Evolutionary conservation across 306 rosid species (phyloP).

Genomic region (Carpinus viminea): DNA sequence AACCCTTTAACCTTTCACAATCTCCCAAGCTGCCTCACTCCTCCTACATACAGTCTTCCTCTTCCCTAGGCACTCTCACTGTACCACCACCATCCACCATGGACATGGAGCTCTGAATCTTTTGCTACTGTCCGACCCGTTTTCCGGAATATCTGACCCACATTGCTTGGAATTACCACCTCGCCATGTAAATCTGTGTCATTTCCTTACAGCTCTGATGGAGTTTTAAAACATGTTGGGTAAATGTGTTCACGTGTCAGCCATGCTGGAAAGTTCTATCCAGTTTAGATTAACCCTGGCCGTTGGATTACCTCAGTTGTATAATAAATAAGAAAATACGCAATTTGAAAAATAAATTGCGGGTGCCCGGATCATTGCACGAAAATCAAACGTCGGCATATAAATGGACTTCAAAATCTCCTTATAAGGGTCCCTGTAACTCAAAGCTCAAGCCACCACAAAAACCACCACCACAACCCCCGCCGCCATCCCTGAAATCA

Average conservation of each 20-base stretch:
- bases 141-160: slow-evolving; percentile 10
- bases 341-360: too few relatives aligned
- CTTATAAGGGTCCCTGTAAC: not conserved
- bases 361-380: slow-evolving; percentile 34
- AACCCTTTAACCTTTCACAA: slow-evolving; percentile 65
- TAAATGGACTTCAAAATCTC: slow-evolving; percentile 19
- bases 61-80: slow-evolving; percentile 49
- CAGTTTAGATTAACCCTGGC: slow-evolving; percentile 1
- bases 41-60: slow-evolving; percentile 36
- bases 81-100: slow-evolving; percentile 40
- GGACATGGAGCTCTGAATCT: slow-evolving; percentile 68
- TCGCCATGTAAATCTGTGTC: not conserved
- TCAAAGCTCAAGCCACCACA: not conserved
- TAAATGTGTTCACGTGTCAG: not conserved
- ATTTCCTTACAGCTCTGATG: not conserved
- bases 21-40: slow-evolving; percentile 60
- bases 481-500: slow-evolving; percentile 29
- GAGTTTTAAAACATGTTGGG: not conserved
- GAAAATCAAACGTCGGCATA: slow-evolving; percentile 28
- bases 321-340: not conserved
- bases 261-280: slow-evolving; percentile 1
- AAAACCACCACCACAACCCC: slow-evolving; percentile 15
- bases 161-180: too few relatives aligned
- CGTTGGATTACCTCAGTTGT: slow-evolving; percentile 7
- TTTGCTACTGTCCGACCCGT: slow-evolving; percentile 53